These are phyloP conservation scores for Dactylellina leptospora DNA, from an alignment of 2,329 filamentous ascomycete species.

Conservation along the genomic window DNA sequence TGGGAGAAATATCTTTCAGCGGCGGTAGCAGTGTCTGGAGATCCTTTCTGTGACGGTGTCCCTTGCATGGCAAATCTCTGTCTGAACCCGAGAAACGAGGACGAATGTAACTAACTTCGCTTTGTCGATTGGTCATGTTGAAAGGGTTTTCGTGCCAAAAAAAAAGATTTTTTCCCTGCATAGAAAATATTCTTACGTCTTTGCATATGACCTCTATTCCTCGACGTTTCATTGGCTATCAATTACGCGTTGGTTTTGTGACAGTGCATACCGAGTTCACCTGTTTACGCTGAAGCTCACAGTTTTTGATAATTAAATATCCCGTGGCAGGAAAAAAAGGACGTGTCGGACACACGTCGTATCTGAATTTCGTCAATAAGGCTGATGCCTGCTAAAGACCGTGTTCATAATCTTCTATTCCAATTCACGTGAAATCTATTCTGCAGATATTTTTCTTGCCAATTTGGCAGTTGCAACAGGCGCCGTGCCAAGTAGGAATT, in stretches of 20 bases:
- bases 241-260: slow-evolving; percentile 30
- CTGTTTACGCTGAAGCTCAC: not conserved
- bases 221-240: slow-evolving; percentile 23
- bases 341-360: slow-evolving; percentile 23
- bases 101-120: not conserved
- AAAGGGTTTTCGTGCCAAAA: not conserved
- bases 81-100: slow-evolving; percentile 21
- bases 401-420: not conserved
- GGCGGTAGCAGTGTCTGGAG: not conserved
- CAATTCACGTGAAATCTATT: not conserved
- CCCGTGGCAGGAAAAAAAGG: not conserved
- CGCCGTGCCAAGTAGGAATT: slow-evolving; percentile 37
- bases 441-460: slow-evolving; percentile 7
- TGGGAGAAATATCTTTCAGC: not conserved
- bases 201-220: slow-evolving; percentile 22
- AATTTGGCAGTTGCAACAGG: slow-evolving; percentile 47
- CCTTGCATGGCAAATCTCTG: slow-evolving; percentile 37
- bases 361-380: no score
- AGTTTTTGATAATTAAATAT: slow-evolving; percentile 3
- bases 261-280: slow-evolving; percentile 14
- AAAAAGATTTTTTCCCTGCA: slow-evolving; percentile 33
- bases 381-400: no score
- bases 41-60: not conserved
- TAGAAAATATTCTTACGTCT: slow-evolving; percentile 2
- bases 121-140: slow-evolving; percentile 9